A percentile compares a stretch with the other conserved stretches of the same genome.
Conservation (phyloP, 495 filamentous ascomycete genomes). For the Diplogelasinospora grovesii region DNA sequence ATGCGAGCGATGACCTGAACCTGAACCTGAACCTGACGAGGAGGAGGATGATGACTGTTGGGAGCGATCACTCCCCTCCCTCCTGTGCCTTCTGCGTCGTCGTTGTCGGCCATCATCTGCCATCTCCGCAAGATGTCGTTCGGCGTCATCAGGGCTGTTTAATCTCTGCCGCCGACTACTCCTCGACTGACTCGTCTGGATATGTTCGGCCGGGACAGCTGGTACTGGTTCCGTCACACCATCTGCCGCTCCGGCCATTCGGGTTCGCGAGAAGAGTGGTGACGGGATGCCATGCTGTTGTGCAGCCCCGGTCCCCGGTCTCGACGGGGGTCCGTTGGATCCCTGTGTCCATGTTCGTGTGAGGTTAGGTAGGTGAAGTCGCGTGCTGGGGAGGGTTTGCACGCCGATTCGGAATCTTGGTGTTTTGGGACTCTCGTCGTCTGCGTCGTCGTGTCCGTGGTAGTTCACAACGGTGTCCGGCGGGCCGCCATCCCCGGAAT, state of each 20-base stretch:
- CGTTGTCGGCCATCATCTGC: constrained; percentile 14
- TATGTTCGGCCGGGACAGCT: no score
- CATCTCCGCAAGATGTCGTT: neutral
- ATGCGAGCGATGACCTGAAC: constrained; percentile 5
- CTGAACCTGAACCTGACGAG: no score
- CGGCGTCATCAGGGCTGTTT: no score
- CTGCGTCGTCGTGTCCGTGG: constrained; percentile 5
- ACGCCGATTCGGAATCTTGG: constrained; percentile 30
- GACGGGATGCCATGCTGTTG: constrained; percentile 1
- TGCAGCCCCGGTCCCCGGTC: no score
- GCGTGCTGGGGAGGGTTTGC: constrained; percentile 31
- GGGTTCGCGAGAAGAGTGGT: no score
- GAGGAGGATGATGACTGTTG: no score
- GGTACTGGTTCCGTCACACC: constrained; percentile 11
- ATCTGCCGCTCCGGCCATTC: neutral
- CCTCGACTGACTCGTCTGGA: no score
- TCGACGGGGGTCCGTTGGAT: constrained; percentile 23
- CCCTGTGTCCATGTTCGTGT: constrained; percentile 28
- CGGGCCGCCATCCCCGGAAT: constrained; percentile 21
- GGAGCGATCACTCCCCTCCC: constrained; percentile 17
- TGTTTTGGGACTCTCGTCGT: constrained; percentile 35
- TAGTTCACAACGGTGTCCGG: constrained; percentile 17
- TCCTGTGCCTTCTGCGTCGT: constrained; percentile 14
- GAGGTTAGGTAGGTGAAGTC: constrained; percentile 35
- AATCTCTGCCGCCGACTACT: no score